Percentiles rank a stretch among this genome's conserved stretches.
phyloP scores from a whole-genome alignment of 2,329 filamentous ascomycete genomes.

The Juglanconis sp. region DNA sequence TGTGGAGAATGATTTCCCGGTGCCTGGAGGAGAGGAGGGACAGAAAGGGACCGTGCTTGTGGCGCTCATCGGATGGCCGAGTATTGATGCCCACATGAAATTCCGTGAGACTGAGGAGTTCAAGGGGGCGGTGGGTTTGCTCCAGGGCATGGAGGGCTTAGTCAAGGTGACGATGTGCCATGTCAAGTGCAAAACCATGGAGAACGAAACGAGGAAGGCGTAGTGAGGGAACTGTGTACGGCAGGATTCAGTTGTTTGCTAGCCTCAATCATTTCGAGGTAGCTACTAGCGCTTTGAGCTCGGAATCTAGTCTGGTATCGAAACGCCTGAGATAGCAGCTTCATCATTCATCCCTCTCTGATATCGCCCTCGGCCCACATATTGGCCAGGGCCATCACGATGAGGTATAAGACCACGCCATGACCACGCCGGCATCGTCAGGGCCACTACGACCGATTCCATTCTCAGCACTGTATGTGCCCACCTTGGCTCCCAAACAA shows the following conservation, averaged over 20 bases:
- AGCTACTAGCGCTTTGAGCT: too few relatives aligned
- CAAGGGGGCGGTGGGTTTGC: conserved; percentile 28
- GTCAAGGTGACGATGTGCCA: conserved; percentile 23
- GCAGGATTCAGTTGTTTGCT: not conserved
- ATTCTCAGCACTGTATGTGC: too few relatives aligned
- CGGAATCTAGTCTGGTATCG: too few relatives aligned
- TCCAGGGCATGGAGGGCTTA: conserved; percentile 24
- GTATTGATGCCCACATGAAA: conserved; percentile 33
- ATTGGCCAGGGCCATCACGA: too few relatives aligned
- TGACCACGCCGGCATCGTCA: too few relatives aligned
- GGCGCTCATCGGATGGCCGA: conserved; percentile 35
- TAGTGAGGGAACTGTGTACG: not conserved
- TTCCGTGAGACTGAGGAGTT: conserved; percentile 34
- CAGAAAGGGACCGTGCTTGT: conserved; percentile 25
- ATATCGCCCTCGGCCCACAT: too few relatives aligned
- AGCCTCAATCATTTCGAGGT: too few relatives aligned
- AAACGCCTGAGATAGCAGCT: not conserved
- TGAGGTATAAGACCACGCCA: too few relatives aligned
- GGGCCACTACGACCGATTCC: too few relatives aligned
- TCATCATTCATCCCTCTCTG: too few relatives aligned
- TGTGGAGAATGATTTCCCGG: conserved; percentile 29
- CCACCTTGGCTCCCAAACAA: too few relatives aligned
- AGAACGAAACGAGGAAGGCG: conserved; percentile 5
- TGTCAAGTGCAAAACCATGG: conserved; percentile 13
- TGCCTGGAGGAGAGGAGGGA: conserved; percentile 26